Base-by-base conservation (phyloP, 78 protist species). In the Dictyostelium capitatum region DNA sequence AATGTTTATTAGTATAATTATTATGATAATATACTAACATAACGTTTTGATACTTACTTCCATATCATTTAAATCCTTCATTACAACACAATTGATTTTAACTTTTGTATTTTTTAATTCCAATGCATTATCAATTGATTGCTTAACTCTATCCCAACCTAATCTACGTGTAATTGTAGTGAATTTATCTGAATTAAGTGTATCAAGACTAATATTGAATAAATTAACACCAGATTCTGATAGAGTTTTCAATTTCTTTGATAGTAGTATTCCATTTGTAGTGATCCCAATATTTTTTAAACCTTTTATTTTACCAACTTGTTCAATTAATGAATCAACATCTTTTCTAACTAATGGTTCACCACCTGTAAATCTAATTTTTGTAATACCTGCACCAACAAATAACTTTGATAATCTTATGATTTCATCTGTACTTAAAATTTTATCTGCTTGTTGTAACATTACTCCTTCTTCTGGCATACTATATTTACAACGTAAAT, bases 401-500 rank as follows among this genome's bases (percentile, higher is more conserved):
- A 98, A 98, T 14, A 97, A 41, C 14, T 54, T 28, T 0, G 98
- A 95, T 11, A 96, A 30, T 9, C 90, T 57, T 19, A 95, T 25
- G 2, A 97, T 87, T 56, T 98, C 99, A 0, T 92, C 97, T 0
- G 79, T 9, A 1, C 90, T 82, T 37, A 98, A 53, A 19, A 98
- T 59, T 7, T 79, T 32, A 14, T 62, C 94, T 3, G 23, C 23
- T 11, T 96, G 96, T 14, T 89, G 53, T 25, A 96, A 91, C 19
- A 77, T 53, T 47, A 98, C 96, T 79, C 99, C 99, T 15, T 98
- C 97, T 47, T 80, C 98, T 11, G 99, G 99, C 98, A 97, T 97
- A 89, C 99, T 97, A 80, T 97, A 97, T 41, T 82, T 90, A 69
- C 96, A 82, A 32, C 83, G 32, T 23, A 94, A 82, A 69, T 82